These are phyloP conservation scores for Themeda triandra DNA, from an alignment of 176 grass and related monocot genomes.

Conservation along the genomic window DNA sequence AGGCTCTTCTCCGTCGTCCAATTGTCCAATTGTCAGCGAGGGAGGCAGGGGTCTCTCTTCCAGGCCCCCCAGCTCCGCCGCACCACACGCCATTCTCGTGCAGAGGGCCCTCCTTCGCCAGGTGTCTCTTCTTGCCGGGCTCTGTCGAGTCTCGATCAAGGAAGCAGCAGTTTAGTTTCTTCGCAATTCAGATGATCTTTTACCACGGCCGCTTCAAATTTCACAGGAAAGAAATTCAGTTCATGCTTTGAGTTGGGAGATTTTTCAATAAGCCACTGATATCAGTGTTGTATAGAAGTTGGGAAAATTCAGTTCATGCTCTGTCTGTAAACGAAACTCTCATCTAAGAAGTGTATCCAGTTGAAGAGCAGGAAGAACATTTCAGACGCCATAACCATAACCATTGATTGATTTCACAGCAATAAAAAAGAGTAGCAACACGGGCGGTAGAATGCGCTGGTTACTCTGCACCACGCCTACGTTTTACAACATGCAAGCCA, in stretches of 20 bases:
- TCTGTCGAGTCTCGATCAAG: neutral
- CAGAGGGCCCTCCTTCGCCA: neutral
- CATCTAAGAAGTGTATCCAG: too few species aligned
- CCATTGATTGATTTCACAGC: conserved; percentile 37
- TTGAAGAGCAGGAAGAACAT: neutral
- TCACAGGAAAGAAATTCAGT: too few species aligned
- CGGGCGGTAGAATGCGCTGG: conserved; percentile 35
- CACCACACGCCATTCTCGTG: conserved; percentile 15
- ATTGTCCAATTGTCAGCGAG: neutral
- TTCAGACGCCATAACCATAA: conserved; percentile 32
- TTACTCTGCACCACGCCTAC: conserved; percentile 5
- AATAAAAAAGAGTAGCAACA: conserved; percentile 21
- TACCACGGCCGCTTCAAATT: neutral
- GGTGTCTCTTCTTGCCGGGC: neutral
- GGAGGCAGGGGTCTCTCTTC: neutral
- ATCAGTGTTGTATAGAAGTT: too few species aligned
- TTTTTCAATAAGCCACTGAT: too few species aligned
- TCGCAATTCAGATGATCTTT: neutral
- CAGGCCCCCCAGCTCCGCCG: neutral
- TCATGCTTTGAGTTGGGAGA: too few species aligned
- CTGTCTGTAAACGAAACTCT: neutral
- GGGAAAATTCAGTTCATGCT: too few species aligned
- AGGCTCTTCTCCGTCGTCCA: conserved; percentile 24
- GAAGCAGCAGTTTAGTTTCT: neutral
- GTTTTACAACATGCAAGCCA: conserved; percentile 32